Base-by-base conservation (phyloP, 805 yeast genomes). In the Pichia cephalocereana region DNA sequence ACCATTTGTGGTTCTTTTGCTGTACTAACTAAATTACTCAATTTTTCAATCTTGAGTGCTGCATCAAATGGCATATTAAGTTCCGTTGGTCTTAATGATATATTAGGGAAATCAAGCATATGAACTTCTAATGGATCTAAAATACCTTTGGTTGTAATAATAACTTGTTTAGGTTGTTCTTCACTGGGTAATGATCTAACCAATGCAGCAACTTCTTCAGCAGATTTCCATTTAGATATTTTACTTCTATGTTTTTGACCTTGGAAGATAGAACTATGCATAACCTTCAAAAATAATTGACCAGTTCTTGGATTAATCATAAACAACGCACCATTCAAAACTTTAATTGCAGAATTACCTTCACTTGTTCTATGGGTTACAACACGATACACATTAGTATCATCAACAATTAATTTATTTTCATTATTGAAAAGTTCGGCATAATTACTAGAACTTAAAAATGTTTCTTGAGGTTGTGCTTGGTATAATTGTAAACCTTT, bases 191-290 rank as follows among this genome's bases (percentile, higher is more conserved):
- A 68, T 0, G 97, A 86, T 40, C 96, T 74, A 18, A 93, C 76
- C 54, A 93, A 70, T 0, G 96, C 95, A 15, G 96, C 91, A 23
- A 88, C 95, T 65, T 91, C 98, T 66, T 93, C 99, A 0, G 99
- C 98, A 1, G 98, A 82, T 63, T 91, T 93, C 99, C 99, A 93
- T 62, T 93, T 93, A 1, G 98, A 90, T 54, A 93, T 69, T 61
- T 93, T 97, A 30, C 93, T 83, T 51, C 91, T 73, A 57, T 97
- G 83, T 59, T 88, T 90, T 64, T 93, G 98, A 18, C 99, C 99
- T 4, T 96, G 83, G 95, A 96, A 93, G 2, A 88, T 96, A 7
- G 95, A 85, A 0, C 95, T 87, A 59, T 91, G 98, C 50, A 93
- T 87, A 47, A 93, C 79, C 61, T 87, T 88, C 65, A 93, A 71